Base-by-base conservation (phyloP, 2,329 filamentous ascomycete genomes). In the Dactylellina cionopaga region DNA sequence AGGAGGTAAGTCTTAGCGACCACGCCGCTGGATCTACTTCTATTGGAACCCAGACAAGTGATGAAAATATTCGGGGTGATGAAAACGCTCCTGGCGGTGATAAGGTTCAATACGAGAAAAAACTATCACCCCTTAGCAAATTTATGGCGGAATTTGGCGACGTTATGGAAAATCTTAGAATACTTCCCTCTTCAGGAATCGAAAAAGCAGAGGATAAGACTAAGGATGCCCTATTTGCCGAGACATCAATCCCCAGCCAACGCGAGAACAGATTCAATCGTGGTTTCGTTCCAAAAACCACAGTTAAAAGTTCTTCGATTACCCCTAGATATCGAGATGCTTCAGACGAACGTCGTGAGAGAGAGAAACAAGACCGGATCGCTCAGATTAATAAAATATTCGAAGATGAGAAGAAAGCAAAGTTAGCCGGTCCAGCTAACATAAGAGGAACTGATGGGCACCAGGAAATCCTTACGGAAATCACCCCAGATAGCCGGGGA, bases 341-440 rank as follows among this genome's bases (percentile, higher is more conserved):
- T 1, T 72, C 68, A 2, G 44, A 29, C 9, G 59, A 72, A 19
- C 59, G 68, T 29, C 68, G 68, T 11, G 35, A 65, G 13, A 56
- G 52, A 58, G 59, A 65, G 19, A 72, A 72, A 33, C 17, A 35
- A 33, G 59, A 72, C 15, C 68, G 68, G 3, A 72, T 72, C 43
- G 52, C 55, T 6, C 31, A 59, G 31, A 72, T 72, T 11, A 35
- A 58, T 6, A n/a, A 15, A 41, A 33, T 54, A n/a, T 72, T 59
- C 24, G 59, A 22, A 2, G n/a, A 19, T 3, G 27, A 24, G 15
- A 68, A 60, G 15, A 33, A 37, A 33, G 29, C 5, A 10, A 9
- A 19, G 3, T 9, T 1, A 25, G 15, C 5, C 10, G 25, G 9
- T 9, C 19, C 25, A 27, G 22, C 15, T 19, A 46, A 41, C n/a